Evolutionary conservation across 345 rosid species (phyloP).

Genomic region (Gossypium bickii): DNA sequence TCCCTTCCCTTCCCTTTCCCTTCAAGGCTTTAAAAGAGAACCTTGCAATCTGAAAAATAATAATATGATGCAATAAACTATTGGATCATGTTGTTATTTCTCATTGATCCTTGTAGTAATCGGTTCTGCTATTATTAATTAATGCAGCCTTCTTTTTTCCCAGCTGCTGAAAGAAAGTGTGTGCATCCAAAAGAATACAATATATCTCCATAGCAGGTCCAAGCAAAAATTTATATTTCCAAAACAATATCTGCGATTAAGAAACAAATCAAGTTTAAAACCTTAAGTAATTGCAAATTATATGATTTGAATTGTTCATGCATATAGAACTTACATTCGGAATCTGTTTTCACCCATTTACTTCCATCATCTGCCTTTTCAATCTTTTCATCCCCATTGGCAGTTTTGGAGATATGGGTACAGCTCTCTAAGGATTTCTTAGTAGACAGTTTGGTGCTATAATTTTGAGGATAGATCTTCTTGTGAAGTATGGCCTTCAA

Average conservation of each 20-base stretch:
- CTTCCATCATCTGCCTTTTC: conserved; percentile 36
- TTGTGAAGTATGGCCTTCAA: conserved; percentile 60
- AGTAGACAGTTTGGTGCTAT: conserved; percentile 25
- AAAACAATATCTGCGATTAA: conserved; percentile 13
- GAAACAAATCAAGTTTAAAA: neutral
- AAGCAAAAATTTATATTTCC: conserved; percentile 2
- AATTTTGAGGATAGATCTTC: conserved; percentile 63
- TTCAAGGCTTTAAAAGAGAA: too few species aligned
- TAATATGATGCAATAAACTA: neutral
- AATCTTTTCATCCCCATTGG: conserved; percentile 27
- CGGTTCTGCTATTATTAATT: neutral
- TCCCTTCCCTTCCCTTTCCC: neutral
- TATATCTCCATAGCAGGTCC: neutral
- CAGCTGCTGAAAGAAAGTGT: too few species aligned
- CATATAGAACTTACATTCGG: conserved; percentile 54
- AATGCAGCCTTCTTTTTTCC: neutral
- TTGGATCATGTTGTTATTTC: neutral
- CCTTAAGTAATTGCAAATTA: neutral
- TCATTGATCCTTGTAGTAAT: neutral
- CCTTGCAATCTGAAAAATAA: neutral
- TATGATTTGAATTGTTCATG: neutral
- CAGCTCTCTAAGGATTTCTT: conserved; percentile 40
- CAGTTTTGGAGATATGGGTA: conserved; percentile 15
- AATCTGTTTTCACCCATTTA: conserved; percentile 86
- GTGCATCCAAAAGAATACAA: neutral